phyloP scores from a whole-genome alignment of 2,329 filamentous ascomycete species.

The Epichloe brachyelytri region DNA sequence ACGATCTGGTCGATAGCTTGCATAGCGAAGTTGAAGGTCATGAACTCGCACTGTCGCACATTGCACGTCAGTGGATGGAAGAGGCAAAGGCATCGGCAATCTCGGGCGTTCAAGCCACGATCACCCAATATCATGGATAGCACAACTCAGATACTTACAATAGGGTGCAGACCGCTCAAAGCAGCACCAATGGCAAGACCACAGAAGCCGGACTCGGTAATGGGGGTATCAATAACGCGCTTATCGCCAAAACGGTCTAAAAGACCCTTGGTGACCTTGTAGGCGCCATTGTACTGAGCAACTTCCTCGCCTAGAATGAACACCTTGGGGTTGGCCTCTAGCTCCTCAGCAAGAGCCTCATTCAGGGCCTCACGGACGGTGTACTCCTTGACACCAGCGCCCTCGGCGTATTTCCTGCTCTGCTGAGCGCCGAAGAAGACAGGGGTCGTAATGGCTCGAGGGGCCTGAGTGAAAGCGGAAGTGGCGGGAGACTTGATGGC shows the following conservation, averaged over 20 bases:
- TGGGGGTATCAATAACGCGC: slow-evolving; percentile 95
- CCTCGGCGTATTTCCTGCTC: slow-evolving; percentile 42
- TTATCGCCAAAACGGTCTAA: slow-evolving; percentile 95
- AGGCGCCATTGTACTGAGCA: slow-evolving; percentile 98
- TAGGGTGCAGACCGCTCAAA: slow-evolving; percentile 82
- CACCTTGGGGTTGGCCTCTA: slow-evolving; percentile 87
- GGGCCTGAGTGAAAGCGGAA: slow-evolving; percentile 21
- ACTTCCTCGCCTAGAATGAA: slow-evolving; percentile 97
- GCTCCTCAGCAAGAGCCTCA: slow-evolving; percentile 93
- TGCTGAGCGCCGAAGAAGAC: slow-evolving; percentile 30
- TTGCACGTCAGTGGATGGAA: slow-evolving; percentile 1
- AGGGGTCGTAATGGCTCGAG: slow-evolving; percentile 22
- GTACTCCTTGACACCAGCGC: slow-evolving; percentile 68
- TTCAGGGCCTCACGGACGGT: slow-evolving; percentile 96
- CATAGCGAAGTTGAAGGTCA: slow-evolving; percentile 99
- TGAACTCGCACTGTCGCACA: slow-evolving; percentile 75
- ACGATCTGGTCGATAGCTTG: slow-evolving; percentile 99
- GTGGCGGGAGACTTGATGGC: slow-evolving; percentile 20
- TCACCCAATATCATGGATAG: too few species aligned
- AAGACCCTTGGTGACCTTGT: slow-evolving; percentile 98
- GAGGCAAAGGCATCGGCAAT: not conserved
- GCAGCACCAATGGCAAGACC: slow-evolving; percentile 92
- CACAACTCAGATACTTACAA: slow-evolving; percentile 47
- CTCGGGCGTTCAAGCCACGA: not conserved
- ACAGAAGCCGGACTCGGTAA: slow-evolving; percentile 91